phyloP scores from a whole-genome alignment of 768 basidiomycete genomes.

The Kwoniella sp. region DNA sequence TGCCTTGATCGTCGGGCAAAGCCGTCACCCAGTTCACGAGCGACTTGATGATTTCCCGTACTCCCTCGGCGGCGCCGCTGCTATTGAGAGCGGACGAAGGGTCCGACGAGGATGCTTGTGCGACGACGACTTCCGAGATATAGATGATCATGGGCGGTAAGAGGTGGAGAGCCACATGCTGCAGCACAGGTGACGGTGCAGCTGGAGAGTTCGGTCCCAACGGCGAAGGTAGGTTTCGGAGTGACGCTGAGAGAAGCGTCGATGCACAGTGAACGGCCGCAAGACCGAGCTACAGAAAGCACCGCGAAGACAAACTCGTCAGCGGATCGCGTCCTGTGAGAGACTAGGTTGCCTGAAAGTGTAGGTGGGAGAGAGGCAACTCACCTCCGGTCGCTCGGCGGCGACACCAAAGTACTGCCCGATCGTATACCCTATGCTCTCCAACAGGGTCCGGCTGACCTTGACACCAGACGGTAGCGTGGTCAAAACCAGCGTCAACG shows the following conservation, averaged over 20 bases:
- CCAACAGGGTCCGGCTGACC: slow-evolving; percentile 73
- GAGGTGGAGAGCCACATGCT: slow-evolving; percentile 70
- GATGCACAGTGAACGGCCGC: slow-evolving; percentile 88
- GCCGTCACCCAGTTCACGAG: slow-evolving; percentile 68
- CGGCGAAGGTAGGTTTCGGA: slow-evolving; percentile 64
- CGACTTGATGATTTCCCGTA: slow-evolving; percentile 81
- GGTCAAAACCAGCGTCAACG: slow-evolving; percentile 80
- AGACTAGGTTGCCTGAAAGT: too few relatives aligned
- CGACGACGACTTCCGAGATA: slow-evolving; percentile 69
- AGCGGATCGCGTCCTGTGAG: too few relatives aligned
- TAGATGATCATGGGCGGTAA: slow-evolving; percentile 81
- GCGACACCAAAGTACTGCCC: slow-evolving; percentile 74
- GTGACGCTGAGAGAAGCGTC: slow-evolving; percentile 74
- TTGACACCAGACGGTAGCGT: slow-evolving; percentile 69
- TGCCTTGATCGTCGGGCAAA: slow-evolving; percentile 61
- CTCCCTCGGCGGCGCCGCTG: slow-evolving; percentile 62
- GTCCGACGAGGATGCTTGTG: slow-evolving; percentile 62
- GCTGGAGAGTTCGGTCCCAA: slow-evolving; percentile 22
- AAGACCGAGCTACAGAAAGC: slow-evolving; percentile 65
- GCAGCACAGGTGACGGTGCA: slow-evolving; percentile 58
- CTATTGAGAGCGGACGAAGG: slow-evolving; percentile 53
- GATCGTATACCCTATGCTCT: slow-evolving; percentile 81
- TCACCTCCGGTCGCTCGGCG: slow-evolving; percentile 64
- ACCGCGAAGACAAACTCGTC: neutral
- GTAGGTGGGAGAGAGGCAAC: slow-evolving; percentile 19